Evolutionary conservation across 1,139 yeast species (phyloP), one percentile per base, ranked within the genome.

Genomic region (Diutina neorugosa): DNA sequence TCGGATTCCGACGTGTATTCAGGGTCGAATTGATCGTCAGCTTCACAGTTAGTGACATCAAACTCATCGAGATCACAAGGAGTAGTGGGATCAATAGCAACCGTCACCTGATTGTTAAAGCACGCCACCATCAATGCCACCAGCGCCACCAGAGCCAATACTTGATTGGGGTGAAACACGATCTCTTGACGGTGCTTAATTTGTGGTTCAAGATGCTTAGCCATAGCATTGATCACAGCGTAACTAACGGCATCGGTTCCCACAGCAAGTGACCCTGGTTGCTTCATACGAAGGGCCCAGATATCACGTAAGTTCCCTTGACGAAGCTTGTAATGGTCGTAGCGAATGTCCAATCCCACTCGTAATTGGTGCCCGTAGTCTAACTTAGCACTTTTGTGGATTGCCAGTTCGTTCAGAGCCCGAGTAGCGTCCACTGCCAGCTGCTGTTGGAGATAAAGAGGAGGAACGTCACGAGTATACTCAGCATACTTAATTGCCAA

Each of bases 291-390:
- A 14, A 74, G 54, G 54, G 67, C 69, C 90, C 91, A 85, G 3
- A 84, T 65, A 65, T 84, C 94, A 60, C 80, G 75, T 54, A 84
- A 65, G 58, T 81, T 82, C 8, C 93, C 93, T 61, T 82, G 82
- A 58, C 93, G 70, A 20, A 84, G 60, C 60, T 79, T 81, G 65
- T 83, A 85, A 41, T 78, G 82, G 52, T 77, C 73, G 55, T 74
- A 73, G 53, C 86, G 72, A 23, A 86, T 76, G 51, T 80, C 81
- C 52, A 86, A 67, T 0, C 94, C 94, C 1, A 86, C 80, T 23
- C 84, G 71, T 49, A 85, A 69, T 0, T 85, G 83, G 56, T 77
- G 68, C 2, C 84, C 82, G 60, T 76, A 76, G 44, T 85, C 87
- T 20, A 82, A 74, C 61, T 82, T 78, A 53, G 78, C 80, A 51